Base-by-base conservation (phyloP, 768 basidiomycete genomes). In the Amylocystis lapponica region DNA sequence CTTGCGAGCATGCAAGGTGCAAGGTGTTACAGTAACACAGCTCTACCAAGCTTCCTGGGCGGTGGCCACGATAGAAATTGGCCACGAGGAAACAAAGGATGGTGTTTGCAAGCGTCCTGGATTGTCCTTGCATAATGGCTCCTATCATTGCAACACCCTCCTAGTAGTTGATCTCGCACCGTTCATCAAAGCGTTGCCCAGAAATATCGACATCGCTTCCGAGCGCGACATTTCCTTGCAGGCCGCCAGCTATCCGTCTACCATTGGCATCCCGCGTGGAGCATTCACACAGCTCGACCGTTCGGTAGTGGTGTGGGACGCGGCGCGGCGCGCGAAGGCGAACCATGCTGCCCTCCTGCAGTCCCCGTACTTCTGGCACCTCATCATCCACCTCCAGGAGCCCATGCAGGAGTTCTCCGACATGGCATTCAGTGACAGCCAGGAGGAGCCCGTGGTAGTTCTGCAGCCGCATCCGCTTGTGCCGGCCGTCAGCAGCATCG, bases 341-440 rank as follows among this genome's bases (percentile, higher is more conserved):
- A 19, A 20, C 13, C 14, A 17, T 12, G 32, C 4, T 8, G 30
- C 30, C 4, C 23, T 42, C 22, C 3, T 27, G 10, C 5, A 32
- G 32, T 42, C 41, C 12, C 41, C 41, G 5, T 27, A 42, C 31
- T 42, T 42, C 31, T 42, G 41, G 41, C 30, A 32, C 9, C 17
- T 42, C 32, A 12, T 34, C 17, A 5, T 21, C 13, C 17, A 20
- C 17, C 19, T n/a, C 21, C 27, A 17, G n/a, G 19, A 19, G 14
- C 11, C 34, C 31, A 10, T 21, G 32, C n/a, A 27, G 22, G 23
- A 42, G 22, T 8, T 33, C 13, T 22, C 22, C 6, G 8, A 29
- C 12, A 25, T 42, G 30, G 30, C 41, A n/a, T n/a, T n/a, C n/a
- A n/a, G n/a, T n/a, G n/a, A n/a, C n/a, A n/a, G n/a, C n/a, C n/a